Evolutionary conservation across 495 filamentous ascomycete species (phyloP), one percentile per base, ranked within the genome.

Genomic region (Penicillium maclennaniae): DNA sequence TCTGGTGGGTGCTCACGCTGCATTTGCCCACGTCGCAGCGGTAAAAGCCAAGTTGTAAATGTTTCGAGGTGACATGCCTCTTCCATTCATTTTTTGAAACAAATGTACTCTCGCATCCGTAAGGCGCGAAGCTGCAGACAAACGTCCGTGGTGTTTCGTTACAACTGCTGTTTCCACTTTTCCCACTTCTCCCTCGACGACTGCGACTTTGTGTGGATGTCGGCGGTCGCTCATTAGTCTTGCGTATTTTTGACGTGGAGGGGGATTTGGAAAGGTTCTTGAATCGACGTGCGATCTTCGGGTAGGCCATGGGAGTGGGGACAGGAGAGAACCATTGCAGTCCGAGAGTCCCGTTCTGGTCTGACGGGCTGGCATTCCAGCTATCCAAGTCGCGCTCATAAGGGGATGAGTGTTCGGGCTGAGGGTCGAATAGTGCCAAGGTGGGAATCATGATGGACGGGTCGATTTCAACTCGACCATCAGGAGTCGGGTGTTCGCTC

Each of bases 11-110:
- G 23, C 50, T 36, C 4, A 77, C 67, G 47, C 72, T 80, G 65
- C 88, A 91, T 8, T 70, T 65, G 37, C 79, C 81, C 21, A 89
- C 74, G 49, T 88, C 80, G 71, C 92, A 97, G 56, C 87, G 79
- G 81, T 86, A 97, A 72, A 87, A 89, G 42, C 83, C 74, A 9
- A 91, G 77, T 45, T 85, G 81, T 31, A 96, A 74, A 65, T 97
- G 92, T 64, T 95, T 87, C 2, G 87, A 87, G 27, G 71, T 72
- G 58, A 95, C 84, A 66, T 97, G 92, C 0, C 92, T 85, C 68
- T 97, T 95, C 92, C 92, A 97, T 67, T 98, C 93, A 61, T 96
- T 96, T 68, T 96, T 96, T 34, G 88, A 91, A 9, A 84, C 85
- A 62, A 98, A 97, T 0, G 83, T 91, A 58, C 87, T 90, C 7